Conservation (phyloP, 140 eudicot genomes). For the Bidens hawaiensis region DNA sequence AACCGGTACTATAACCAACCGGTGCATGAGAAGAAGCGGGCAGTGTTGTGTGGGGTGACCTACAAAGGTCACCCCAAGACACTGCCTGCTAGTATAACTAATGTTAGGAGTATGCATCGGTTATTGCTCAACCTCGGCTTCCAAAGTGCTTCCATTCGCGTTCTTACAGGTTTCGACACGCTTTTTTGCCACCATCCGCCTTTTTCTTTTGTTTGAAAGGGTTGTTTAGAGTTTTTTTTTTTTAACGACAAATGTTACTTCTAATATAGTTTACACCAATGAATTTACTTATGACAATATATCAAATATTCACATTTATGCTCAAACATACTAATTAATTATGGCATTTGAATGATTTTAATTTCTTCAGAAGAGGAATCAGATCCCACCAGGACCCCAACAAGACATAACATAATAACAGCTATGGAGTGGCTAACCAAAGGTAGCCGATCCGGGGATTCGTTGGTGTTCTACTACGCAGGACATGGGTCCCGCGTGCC, state of each 20-base stretch:
- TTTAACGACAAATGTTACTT: too few relatives aligned
- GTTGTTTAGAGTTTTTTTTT: too few relatives aligned
- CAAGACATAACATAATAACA: conserved; percentile 47
- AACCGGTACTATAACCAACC: conserved; percentile 19
- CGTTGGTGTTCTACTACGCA: conserved; percentile 74
- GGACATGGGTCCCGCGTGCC: conserved; percentile 61
- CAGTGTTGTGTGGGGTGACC: conserved; percentile 72
- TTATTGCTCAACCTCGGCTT: conserved; percentile 48
- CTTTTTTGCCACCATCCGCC: not conserved
- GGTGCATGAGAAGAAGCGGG: conserved; percentile 54
- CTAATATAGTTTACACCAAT: too few relatives aligned
- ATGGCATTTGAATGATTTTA: not conserved
- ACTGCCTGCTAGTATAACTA: conserved; percentile 56
- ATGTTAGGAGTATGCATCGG: conserved; percentile 43
- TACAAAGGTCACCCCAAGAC: conserved; percentile 52
- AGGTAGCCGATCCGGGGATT: conserved; percentile 71
- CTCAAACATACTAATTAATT: not conserved
- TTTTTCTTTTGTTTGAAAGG: too few relatives aligned
- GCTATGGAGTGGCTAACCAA: conserved; percentile 67
- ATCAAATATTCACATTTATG: too few relatives aligned
- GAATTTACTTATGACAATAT: too few relatives aligned
- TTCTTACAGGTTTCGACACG: conserved; percentile 63
- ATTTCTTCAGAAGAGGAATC: conserved; percentile 46
- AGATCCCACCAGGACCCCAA: conserved; percentile 49
- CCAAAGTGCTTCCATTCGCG: conserved; percentile 42